Percentiles rank a stretch among this genome's conserved stretches.
Conservation (phyloP, 371 early-diverging fungal species). For the Mucor ambiguus region DNA sequence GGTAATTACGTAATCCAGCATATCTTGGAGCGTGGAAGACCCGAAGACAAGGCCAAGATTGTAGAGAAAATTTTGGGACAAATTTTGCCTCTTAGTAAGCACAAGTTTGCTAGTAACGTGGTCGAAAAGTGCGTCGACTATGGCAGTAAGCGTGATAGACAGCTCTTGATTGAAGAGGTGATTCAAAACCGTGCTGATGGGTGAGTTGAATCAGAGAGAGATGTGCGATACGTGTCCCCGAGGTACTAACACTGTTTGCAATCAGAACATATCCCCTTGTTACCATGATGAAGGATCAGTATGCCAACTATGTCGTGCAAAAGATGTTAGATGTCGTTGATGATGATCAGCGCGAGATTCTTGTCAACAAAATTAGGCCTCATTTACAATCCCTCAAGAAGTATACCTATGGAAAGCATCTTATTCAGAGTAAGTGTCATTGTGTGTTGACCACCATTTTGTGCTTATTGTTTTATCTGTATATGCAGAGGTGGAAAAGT, state of each 20-base stretch:
- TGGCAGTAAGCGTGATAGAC: constrained; percentile 74
- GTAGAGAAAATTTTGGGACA: constrained; percentile 89
- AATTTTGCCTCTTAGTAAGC: constrained; percentile 74
- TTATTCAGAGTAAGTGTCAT: constrained; percentile 75
- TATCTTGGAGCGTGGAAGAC: constrained; percentile 93
- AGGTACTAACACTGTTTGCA: not conserved
- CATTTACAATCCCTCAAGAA: constrained; percentile 88
- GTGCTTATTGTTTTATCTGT: too few relatives aligned
- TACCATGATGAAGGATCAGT: constrained; percentile 98
- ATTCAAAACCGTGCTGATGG: constrained; percentile 69
- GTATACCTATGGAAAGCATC: constrained; percentile 96
- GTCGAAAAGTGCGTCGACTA: constrained; percentile 94
- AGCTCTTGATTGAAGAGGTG: constrained; percentile 87
- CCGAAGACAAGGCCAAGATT: constrained; percentile 81
- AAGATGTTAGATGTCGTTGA: constrained; percentile 97
- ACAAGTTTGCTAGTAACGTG: constrained; percentile 99
- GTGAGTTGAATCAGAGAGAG: constrained; percentile 28
- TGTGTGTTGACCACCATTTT: too few relatives aligned
- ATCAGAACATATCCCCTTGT: constrained; percentile 78
- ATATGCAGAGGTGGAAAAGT: constrained; percentile 39
- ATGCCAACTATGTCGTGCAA: constrained; percentile 99
- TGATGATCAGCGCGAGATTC: constrained; percentile 80
- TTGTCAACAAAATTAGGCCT: constrained; percentile 85
- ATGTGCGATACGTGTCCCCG: not conserved
- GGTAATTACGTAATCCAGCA: constrained; percentile 99